phyloP scores from a whole-genome alignment of 768 basidiomycete species.

The Collybia sp. region DNA sequence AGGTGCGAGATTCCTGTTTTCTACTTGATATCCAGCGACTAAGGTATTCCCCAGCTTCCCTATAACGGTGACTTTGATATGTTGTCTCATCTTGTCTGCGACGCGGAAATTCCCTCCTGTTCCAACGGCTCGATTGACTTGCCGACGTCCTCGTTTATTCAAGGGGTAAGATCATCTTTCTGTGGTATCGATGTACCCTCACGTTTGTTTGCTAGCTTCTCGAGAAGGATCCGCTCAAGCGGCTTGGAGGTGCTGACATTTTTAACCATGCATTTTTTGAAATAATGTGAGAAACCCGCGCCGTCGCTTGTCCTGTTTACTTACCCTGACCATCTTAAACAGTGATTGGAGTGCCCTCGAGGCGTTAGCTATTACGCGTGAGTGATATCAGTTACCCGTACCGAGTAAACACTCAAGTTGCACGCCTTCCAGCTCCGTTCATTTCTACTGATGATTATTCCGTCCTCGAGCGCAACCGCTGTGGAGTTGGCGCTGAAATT shows the following conservation, averaged over 20 bases:
- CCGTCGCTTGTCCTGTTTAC: no score
- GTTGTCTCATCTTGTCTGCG: background rate
- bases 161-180: background rate
- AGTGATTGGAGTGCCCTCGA: no score
- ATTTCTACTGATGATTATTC: no score
- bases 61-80: background rate
- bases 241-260: background rate
- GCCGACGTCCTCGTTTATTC: background rate
- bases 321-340: no score
- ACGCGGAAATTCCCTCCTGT: background rate
- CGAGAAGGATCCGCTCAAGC: background rate
- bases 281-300: background rate
- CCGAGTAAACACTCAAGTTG: no score
- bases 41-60: conserved; percentile 2
- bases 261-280: conserved; percentile 7
- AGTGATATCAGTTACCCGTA: no score
- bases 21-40: background rate
- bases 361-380: no score
- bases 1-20: conserved; percentile 2
- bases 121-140: background rate
- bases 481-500: no score
- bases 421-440: no score
- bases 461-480: no score
- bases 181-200: background rate
- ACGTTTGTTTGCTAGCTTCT: conserved; percentile 1